Conservation (phyloP, 495 filamentous ascomycete species). For the Penicillium samsonianum region DNA sequence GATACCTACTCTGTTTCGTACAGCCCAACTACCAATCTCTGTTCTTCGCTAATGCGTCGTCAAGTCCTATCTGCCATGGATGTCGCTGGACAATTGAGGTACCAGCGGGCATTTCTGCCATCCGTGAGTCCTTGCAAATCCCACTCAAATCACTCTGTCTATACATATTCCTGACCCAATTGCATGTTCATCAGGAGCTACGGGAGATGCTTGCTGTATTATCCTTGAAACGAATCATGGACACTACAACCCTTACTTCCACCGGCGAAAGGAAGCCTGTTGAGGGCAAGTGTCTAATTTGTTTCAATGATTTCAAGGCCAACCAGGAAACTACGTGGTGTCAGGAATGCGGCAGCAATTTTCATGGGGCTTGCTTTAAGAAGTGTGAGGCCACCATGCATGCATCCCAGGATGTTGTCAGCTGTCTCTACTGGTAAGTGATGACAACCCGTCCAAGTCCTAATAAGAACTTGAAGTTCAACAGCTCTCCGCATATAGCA, state of each 20-base stretch:
- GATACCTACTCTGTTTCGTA: too few relatives aligned
- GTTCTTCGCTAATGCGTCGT: neutral
- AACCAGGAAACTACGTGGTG: conserved; percentile 65
- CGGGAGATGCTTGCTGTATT: conserved; percentile 36
- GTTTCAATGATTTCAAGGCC: conserved; percentile 66
- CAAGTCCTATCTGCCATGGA: neutral
- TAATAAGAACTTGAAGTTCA: too few relatives aligned
- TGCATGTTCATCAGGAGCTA: conserved; percentile 48
- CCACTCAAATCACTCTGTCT: neutral
- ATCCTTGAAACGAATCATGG: conserved; percentile 28
- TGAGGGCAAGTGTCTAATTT: conserved; percentile 81
- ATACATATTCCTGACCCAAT: conserved; percentile 22
- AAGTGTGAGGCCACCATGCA: conserved; percentile 64
- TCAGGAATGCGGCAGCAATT: conserved; percentile 75
- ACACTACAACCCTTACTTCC: neutral
- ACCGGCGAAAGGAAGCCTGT: conserved; percentile 29
- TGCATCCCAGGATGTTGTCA: conserved; percentile 38
- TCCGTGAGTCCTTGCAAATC: neutral
- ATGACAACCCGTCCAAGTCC: neutral
- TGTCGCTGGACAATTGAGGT: neutral
- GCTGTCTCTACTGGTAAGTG: conserved; percentile 65
- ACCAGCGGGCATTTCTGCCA: neutral
- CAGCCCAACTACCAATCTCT: too few relatives aligned
- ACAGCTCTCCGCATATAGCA: neutral
- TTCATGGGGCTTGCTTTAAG: conserved; percentile 72